Evolutionary conservation across 2,329 filamentous ascomycete genomes (phyloP).

Genomic region (Penicillium sp.): DNA sequence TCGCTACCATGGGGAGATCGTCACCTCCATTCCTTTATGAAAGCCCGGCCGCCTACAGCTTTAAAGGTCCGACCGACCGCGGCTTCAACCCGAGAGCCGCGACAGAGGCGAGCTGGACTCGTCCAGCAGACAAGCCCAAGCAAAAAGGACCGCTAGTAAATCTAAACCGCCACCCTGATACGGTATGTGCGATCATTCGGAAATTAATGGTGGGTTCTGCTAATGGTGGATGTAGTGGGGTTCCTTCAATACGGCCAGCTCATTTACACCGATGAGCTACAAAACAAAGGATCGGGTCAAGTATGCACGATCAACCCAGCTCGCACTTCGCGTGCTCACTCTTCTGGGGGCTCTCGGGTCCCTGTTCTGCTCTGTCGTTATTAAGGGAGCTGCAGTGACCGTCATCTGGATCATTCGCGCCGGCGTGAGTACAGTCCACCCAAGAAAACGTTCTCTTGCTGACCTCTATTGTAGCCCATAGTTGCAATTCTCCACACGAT

Average conservation of each 20-base stretch:
- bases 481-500: constrained; percentile 68
- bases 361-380: constrained; percentile 73
- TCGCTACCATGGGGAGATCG: constrained; percentile 51
- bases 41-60: constrained; percentile 53
- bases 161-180: constrained; percentile 83
- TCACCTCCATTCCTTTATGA: constrained; percentile 74
- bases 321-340: constrained; percentile 66
- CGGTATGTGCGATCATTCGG: constrained; percentile 50
- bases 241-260: constrained; percentile 59
- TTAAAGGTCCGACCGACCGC: constrained; percentile 53
- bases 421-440: constrained; percentile 56
- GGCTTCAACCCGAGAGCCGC: constrained; percentile 85
- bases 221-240: constrained; percentile 36
- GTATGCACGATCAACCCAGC: constrained; percentile 66
- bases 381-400: constrained; percentile 64
- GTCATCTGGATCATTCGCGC: constrained; percentile 75
- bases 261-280: constrained; percentile 66
- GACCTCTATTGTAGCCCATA: constrained; percentile 60
- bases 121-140: constrained; percentile 61
- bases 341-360: constrained; percentile 69
- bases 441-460: background rate
- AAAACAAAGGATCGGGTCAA: constrained; percentile 71
- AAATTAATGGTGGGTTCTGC: constrained; percentile 5
- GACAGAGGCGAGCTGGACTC: constrained; percentile 73
- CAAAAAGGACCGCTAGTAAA: constrained; percentile 73